A percentile compares a stretch with the other conserved stretches of the same genome.
phyloP scores from a whole-genome alignment of 495 filamentous ascomycete species.

The Bathelium albidoporum region DNA sequence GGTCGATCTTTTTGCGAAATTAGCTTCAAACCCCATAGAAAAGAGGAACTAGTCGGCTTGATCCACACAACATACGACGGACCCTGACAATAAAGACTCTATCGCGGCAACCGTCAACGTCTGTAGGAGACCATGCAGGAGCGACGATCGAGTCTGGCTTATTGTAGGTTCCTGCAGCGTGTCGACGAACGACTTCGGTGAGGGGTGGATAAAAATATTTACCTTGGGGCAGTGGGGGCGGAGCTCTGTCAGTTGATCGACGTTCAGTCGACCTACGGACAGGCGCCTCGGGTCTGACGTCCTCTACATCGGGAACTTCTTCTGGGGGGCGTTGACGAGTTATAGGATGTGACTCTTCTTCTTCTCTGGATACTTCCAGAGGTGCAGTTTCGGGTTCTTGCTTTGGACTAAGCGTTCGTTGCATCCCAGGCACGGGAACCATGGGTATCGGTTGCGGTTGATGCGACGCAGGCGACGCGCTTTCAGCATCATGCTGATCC shows the following conservation, averaged over 20 bases:
- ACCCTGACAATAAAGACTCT: constrained; percentile 12
- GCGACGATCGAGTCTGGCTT: not conserved
- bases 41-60: constrained; percentile 18
- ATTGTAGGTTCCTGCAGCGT: not conserved
- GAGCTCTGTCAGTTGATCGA: constrained; percentile 18
- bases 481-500: constrained; percentile 38
- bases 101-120: constrained; percentile 4
- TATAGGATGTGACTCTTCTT: constrained; percentile 16
- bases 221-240: constrained; percentile 46
- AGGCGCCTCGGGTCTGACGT: constrained; percentile 38
- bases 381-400: constrained; percentile 13
- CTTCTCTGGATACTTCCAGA: constrained; percentile 22
- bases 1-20: constrained; percentile 2
- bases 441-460: constrained; percentile 57
- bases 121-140: not conserved
- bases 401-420: constrained; percentile 32
- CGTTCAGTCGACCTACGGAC: constrained; percentile 37
- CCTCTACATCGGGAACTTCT: constrained; percentile 54
- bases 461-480: constrained; percentile 34
- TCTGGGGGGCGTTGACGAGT: constrained; percentile 31
- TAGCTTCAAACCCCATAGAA: not conserved
- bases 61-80: not conserved
- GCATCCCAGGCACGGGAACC: constrained; percentile 67
- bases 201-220: constrained; percentile 19
- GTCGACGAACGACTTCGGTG: not conserved